A percentile compares a stretch with the other conserved stretches of the same genome.
Evolutionary conservation across 169 alveolate genomes (phyloP).

Genomic region (Cryptosporidium canis): DNA sequence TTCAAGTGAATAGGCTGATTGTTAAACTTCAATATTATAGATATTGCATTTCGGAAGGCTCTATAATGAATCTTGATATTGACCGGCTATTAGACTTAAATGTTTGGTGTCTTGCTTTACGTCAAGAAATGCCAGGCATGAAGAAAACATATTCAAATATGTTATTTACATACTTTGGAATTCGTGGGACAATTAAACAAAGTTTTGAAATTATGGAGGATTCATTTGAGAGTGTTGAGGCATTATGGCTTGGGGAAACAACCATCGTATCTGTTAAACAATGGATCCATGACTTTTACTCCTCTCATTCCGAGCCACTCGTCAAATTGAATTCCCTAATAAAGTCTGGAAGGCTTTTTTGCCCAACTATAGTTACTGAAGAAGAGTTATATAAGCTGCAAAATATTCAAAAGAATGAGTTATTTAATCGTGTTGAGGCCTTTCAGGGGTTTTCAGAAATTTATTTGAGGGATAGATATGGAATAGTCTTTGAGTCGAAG

Average conservation of each 20-base stretch:
- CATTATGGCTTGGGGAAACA: constrained; percentile 2
- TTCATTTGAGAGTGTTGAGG: constrained; percentile 4
- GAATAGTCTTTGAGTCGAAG: constrained; percentile 19
- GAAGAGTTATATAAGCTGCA: background rate
- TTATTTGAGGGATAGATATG: constrained; percentile 28
- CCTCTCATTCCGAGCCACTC: background rate
- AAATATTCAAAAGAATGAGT: background rate
- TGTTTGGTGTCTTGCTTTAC: constrained; percentile 49
- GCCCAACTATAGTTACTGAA: constrained; percentile 45
- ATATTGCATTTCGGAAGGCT: constrained; percentile 33
- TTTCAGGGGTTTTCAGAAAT: constrained; percentile 40
- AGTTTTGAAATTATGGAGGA: constrained; percentile 41
- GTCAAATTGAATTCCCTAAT: background rate
- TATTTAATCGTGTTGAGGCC: constrained; percentile 13
- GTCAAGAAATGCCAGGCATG: constrained; percentile 41
- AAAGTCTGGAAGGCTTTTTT: constrained; percentile 13
- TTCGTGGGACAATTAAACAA: background rate
- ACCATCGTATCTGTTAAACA: background rate
- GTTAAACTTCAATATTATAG: constrained; percentile 46
- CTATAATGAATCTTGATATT: background rate
- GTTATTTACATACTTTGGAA: constrained; percentile 40
- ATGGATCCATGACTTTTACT: constrained; percentile 16
- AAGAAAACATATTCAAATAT: constrained; percentile 27
- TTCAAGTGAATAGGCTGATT: constrained; percentile 49
- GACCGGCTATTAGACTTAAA: constrained; percentile 26